These are phyloP conservation scores for Kluyveromyces sp. DNA, from an alignment of 1,139 yeast species.

Conservation along the genomic window DNA sequence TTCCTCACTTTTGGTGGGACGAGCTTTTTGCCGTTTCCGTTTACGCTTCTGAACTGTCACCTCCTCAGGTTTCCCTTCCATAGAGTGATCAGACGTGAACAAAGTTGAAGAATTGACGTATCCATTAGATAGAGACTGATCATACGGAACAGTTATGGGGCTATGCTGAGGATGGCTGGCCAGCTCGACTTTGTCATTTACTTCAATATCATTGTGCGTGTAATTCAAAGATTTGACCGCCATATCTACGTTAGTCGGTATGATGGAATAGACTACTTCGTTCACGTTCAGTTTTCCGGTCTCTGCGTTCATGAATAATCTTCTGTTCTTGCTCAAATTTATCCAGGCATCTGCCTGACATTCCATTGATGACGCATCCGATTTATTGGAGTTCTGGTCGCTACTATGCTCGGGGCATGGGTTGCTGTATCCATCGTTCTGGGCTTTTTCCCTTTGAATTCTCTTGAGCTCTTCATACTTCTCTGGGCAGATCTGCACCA, in stretches of 20 bases:
- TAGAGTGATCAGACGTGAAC: constrained; percentile 7
- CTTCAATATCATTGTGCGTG: constrained; percentile 2
- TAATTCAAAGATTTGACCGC: constrained; percentile 11
- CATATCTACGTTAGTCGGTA: constrained; percentile 11
- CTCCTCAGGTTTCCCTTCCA: constrained; percentile 8
- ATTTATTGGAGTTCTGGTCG: not conserved
- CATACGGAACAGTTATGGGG: constrained; percentile 1
- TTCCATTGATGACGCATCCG: not conserved
- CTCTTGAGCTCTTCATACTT: constrained; percentile 1
- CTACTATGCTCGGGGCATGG: not conserved
- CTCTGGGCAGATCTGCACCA: constrained; percentile 6
- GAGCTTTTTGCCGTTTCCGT: not conserved
- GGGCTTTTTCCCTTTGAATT: constrained; percentile 2
- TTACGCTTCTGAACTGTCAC: not conserved
- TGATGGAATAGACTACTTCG: constrained; percentile 12
- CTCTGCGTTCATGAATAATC: constrained; percentile 8
- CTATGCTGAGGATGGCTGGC: not conserved
- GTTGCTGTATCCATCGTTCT: not conserved
- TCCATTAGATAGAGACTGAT: constrained; percentile 1
- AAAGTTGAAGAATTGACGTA: constrained; percentile 8
- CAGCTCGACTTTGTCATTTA: not conserved
- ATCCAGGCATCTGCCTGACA: constrained; percentile 9
- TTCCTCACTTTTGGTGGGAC: not conserved
- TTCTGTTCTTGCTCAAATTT: constrained; percentile 4
- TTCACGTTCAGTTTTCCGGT: constrained; percentile 13